Evolutionary conservation across 768 basidiomycete genomes (phyloP).

Genomic region (Termitomyces heimii): DNA sequence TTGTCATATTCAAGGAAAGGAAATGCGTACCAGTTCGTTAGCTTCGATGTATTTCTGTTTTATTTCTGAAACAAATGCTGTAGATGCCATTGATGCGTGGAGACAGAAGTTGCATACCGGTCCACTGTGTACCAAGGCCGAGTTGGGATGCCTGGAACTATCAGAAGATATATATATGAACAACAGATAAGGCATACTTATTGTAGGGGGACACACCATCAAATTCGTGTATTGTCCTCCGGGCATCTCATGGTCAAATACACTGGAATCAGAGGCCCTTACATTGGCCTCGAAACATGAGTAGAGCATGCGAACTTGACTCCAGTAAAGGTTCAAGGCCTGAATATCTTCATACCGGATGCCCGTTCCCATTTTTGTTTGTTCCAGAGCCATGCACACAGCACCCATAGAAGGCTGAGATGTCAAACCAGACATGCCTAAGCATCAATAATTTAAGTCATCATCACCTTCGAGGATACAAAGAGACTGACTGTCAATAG

Average conservation of each 20-base stretch:
- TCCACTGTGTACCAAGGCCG: slow-evolving; percentile 96
- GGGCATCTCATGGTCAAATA: slow-evolving; percentile 99
- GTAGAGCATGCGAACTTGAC: slow-evolving; percentile 93
- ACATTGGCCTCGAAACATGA: slow-evolving; percentile 98
- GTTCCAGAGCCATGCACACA: slow-evolving; percentile 90
- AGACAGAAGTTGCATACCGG: slow-evolving; percentile 39
- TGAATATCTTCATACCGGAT: slow-evolving; percentile 97
- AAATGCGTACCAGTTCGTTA: slow-evolving; percentile 72
- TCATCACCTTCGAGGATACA: not conserved
- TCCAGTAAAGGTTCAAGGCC: slow-evolving; percentile 97
- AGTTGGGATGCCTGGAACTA: slow-evolving; percentile 99
- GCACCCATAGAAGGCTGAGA: slow-evolving; percentile 99
- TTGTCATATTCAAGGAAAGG: not conserved
- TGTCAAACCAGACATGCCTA: slow-evolving; percentile 97
- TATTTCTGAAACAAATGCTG: slow-evolving; percentile 52
- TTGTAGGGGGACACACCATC: slow-evolving; percentile 48
- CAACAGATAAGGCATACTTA: slow-evolving; percentile 12
- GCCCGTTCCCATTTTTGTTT: slow-evolving; percentile 89
- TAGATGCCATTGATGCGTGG: slow-evolving; percentile 6
- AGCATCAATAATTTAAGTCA: slow-evolving; percentile 5
- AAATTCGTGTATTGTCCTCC: slow-evolving; percentile 94
- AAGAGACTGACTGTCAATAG: slow-evolving; percentile 82
- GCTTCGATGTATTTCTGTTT: slow-evolving; percentile 99
- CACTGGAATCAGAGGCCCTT: slow-evolving; percentile 93
- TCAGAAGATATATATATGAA: slow-evolving; percentile 13